A percentile compares a stretch with the other conserved stretches of the same genome.
Conservation (phyloP, 441 rosid genomes). For the Erodium texanum region DNA sequence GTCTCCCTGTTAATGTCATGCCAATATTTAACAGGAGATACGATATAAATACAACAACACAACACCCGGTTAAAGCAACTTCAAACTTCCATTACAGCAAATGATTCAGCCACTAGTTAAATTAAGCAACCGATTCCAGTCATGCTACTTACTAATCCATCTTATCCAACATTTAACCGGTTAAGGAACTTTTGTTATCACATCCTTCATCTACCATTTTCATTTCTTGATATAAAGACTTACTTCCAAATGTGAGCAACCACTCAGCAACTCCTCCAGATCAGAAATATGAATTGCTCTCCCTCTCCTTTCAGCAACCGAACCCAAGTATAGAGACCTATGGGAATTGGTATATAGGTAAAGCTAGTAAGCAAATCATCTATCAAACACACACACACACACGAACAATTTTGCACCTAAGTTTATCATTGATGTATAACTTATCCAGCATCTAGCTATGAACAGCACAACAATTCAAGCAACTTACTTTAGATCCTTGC, state of each 20-base stretch:
- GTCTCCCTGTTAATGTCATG: background rate
- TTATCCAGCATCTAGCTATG: background rate
- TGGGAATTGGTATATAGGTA: constrained; percentile 19
- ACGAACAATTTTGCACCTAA: background rate
- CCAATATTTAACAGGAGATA: background rate
- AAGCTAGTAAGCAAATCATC: constrained; percentile 16
- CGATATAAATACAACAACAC: background rate
- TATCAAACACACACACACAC: background rate
- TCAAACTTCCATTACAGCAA: background rate
- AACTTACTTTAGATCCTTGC: constrained; percentile 55
- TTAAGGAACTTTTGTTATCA: background rate
- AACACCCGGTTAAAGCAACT: background rate
- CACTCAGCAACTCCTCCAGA: constrained; percentile 65
- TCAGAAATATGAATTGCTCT: constrained; percentile 54
- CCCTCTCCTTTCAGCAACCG: constrained; percentile 74
- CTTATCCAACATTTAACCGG: background rate
- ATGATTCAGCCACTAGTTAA: background rate
- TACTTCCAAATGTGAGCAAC: constrained; percentile 82
- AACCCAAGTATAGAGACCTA: constrained; percentile 72
- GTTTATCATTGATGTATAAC: background rate
- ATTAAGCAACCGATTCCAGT: background rate
- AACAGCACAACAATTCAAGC: background rate
- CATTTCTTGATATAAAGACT: constrained; percentile 23
- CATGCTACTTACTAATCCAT: background rate
- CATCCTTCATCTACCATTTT: background rate